phyloP scores from a whole-genome alignment of 352 stramenopile genomes.

The Phytopythium kandeliae region DNA sequence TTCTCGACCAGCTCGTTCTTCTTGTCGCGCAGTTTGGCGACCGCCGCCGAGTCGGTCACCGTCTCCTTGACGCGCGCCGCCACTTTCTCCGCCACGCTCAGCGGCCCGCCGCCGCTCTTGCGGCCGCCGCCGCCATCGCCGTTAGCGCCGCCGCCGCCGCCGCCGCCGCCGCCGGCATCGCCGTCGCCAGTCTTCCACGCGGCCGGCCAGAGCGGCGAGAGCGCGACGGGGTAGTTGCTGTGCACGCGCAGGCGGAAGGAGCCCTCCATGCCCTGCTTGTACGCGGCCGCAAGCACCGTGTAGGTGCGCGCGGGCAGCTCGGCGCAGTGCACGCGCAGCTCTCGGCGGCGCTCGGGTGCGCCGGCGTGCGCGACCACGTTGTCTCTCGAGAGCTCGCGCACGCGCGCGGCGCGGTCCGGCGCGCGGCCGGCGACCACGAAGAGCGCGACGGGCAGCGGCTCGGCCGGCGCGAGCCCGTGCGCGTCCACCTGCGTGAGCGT shows the following conservation, averaged over 20 bases:
- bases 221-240: conserved; percentile 77
- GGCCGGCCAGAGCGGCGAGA: conserved; percentile 78
- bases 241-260: conserved; percentile 83
- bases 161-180: conserved; percentile 27
- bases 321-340: conserved; percentile 70
- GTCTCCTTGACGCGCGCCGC: conserved; percentile 56
- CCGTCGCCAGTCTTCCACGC: conserved; percentile 57
- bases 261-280: conserved; percentile 87
- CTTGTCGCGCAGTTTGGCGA: conserved; percentile 57
- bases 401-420: conserved; percentile 49
- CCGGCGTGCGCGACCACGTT: conserved; percentile 81
- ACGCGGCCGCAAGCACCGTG: conserved; percentile 83
- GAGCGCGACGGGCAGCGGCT: conserved; percentile 60
- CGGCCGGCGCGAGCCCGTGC: conserved; percentile 50
- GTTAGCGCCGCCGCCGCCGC: conserved; percentile 22
- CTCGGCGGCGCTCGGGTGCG: conserved; percentile 56
- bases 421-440: conserved; percentile 56
- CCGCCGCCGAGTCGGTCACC: conserved; percentile 47
- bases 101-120: conserved; percentile 17
- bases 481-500: conserved; percentile 81
- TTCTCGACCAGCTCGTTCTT: conserved; percentile 67
- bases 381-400: conserved; percentile 57
- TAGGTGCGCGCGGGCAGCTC: conserved; percentile 76
- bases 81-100: conserved; percentile 54
- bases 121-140: conserved; percentile 28